Evolutionary conservation across 768 basidiomycete genomes (phyloP), one percentile per base, ranked within the genome.

Genomic region (Mycena indigotica): DNA sequence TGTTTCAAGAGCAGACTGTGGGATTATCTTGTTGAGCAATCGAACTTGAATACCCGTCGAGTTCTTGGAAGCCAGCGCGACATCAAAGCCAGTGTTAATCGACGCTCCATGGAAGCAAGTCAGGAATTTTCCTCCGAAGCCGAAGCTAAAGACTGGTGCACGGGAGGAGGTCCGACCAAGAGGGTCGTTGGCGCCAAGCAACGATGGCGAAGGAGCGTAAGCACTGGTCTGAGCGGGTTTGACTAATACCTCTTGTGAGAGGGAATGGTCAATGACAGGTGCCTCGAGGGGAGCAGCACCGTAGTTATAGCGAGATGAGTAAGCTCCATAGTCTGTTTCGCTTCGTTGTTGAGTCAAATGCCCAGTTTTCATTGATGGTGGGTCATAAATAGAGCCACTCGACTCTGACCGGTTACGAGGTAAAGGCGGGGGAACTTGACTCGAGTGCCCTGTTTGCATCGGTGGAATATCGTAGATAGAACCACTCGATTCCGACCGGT

Each of bases 51-150:
- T 74, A 38, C 83, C 81, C 2, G 87, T 88, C 12, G 87, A 84
- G 50, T 84, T 84, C 28, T 89, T 83, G 16, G 86, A 84, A 13
- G 88, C 83, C 24, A 92, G 75, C 1, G 89, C 87, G 48, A 91
- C 84, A 70, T 93, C 88, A 69, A 92, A 88, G 40, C 89, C 87
- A 19, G 88, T 85, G 69, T 78, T 84, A 68, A 88, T 70, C 16
- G 84, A 82, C 13, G 82, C 80, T 28, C 84, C 82, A 64, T 92
- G 93, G 77, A 96, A 97, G 70, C 91, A 95, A 6, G 92, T 88
- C 8, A 95, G 81, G 56, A 98, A 66, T 66, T 89, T 89, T 12
- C 95, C 95, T n/a, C 94, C 94, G 65, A 95, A 95, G 0, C 96
- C 96, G 65, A 98, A 97, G 60, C 85, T 89, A 53, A 95, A 77